phyloP scores from a whole-genome alignment of 345 rosid genomes.

The Syzygium aromaticum region DNA sequence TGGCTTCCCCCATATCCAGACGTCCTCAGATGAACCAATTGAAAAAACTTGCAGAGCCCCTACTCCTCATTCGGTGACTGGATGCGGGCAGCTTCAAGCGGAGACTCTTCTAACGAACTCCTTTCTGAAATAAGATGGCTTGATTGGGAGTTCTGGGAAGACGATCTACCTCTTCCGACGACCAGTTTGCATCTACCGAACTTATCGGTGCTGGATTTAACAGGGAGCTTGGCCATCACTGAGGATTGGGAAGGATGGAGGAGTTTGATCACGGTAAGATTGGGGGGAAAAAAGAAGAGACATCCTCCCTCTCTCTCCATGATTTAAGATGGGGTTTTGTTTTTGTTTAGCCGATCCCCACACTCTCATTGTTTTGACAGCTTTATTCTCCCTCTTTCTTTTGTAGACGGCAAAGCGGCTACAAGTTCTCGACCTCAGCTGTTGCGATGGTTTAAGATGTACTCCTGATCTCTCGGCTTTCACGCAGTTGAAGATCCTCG shows the following conservation, averaged over 20 bases:
- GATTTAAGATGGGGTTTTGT: too few relatives aligned
- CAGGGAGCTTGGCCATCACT: accelerated
- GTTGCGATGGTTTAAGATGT: accelerated
- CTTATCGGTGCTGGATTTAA: accelerated
- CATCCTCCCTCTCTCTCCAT: too few relatives aligned
- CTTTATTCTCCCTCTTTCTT: background rate
- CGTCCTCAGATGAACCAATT: too few relatives aligned
- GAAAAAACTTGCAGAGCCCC: too few relatives aligned
- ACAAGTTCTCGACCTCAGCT: accelerated
- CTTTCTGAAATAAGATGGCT: too few relatives aligned
- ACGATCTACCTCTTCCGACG: too few relatives aligned
- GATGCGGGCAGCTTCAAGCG: too few relatives aligned
- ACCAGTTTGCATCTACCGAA: too few relatives aligned
- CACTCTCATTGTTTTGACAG: background rate
- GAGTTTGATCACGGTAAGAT: background rate
- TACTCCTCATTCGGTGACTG: too few relatives aligned
- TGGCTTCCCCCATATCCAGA: too few relatives aligned
- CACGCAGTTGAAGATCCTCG: background rate
- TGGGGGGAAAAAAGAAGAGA: background rate
- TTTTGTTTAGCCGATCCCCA: background rate
- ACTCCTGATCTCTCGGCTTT: background rate
- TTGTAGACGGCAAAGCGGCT: background rate
- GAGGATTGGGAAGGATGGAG: background rate
- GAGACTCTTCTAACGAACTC: too few relatives aligned
- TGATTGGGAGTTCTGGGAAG: accelerated